Conservation (phyloP, 2,329 filamentous ascomycete species). For the Aureobasidium sp. region DNA sequence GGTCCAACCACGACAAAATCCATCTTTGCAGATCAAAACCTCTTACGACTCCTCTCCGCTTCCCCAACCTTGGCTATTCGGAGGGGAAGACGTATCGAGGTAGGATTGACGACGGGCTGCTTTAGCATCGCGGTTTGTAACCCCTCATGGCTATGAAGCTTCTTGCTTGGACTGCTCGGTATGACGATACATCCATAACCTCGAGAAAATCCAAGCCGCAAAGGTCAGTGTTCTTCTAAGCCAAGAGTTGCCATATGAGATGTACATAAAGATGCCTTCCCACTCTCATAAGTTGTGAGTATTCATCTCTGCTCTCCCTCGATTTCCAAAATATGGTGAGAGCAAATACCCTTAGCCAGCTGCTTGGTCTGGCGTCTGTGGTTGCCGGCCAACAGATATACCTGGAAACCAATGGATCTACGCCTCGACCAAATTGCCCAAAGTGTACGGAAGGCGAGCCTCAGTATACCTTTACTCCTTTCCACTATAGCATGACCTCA, state of each 20-base stretch:
- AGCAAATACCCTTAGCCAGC: not conserved
- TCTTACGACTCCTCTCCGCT: not conserved
- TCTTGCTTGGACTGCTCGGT: not conserved
- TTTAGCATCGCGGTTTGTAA: not conserved
- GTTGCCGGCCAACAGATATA: conserved; percentile 27
- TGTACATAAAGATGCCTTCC: not conserved
- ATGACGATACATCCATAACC: not conserved
- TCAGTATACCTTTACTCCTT: conserved; percentile 24
- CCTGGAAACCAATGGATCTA: conserved; percentile 23
- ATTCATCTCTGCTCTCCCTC: too few relatives aligned
- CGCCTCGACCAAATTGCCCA: conserved; percentile 20
- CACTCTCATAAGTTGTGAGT: not conserved
- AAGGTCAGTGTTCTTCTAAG: not conserved
- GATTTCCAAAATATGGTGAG: not conserved
- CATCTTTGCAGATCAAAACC: not conserved
- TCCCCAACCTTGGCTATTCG: not conserved
- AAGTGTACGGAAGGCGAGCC: conserved; percentile 21
- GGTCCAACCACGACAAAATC: not conserved
- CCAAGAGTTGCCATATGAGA: not conserved
- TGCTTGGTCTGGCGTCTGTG: not conserved
- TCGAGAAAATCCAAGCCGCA: not conserved
- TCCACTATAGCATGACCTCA: conserved; percentile 31
- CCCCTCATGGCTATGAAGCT: not conserved
- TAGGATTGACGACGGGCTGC: not conserved
- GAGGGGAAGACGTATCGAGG: not conserved